A percentile compares a stretch with the other conserved stretches of the same genome.
Evolutionary conservation across 192 early-diverging fungal genomes (phyloP).

Genomic region (Coemansia biformis): DNA sequence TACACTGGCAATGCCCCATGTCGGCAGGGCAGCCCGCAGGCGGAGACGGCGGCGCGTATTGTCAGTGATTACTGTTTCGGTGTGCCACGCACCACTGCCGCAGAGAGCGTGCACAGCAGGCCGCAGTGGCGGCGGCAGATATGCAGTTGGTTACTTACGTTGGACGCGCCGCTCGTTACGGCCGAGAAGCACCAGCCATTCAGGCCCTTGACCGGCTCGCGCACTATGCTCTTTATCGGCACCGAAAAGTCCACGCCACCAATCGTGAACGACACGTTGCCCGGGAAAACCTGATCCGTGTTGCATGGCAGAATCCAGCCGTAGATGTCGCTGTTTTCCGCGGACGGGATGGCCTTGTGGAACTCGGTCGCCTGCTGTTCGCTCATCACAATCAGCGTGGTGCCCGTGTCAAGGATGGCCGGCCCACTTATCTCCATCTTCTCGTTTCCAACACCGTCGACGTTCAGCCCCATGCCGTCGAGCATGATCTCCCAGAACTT

Average conservation of each 20-base stretch:
- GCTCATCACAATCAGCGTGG: slow-evolving; percentile 58
- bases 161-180: slow-evolving; percentile 43
- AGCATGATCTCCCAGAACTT: slow-evolving; percentile 56
- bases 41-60: too few species aligned
- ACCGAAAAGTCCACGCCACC: slow-evolving; percentile 40
- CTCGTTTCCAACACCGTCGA: slow-evolving; percentile 29
- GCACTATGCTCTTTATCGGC: slow-evolving; percentile 38
- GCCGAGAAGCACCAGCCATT: slow-evolving; percentile 51
- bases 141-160: too few species aligned
- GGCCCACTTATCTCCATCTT: slow-evolving; percentile 39
- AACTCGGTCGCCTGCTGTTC: slow-evolving; percentile 53
- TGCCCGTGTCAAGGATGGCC: slow-evolving; percentile 61
- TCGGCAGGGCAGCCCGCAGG: too few species aligned
- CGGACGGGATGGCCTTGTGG: slow-evolving; percentile 48
- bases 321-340: slow-evolving; percentile 44
- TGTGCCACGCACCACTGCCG: too few species aligned
- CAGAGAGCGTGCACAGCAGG: too few species aligned
- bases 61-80: slow-evolving; percentile 1
- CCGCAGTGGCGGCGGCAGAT: too few species aligned
- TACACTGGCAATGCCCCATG: too few species aligned
- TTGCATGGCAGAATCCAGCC: slow-evolving; percentile 53
- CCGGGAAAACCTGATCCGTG: slow-evolving; percentile 41
- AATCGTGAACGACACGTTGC: slow-evolving; percentile 44
- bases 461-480: slow-evolving; percentile 38
- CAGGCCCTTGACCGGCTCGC: slow-evolving; percentile 49